Base-by-base conservation (phyloP, 441 rosid genomes). In the Metrosideros polymorpha region DNA sequence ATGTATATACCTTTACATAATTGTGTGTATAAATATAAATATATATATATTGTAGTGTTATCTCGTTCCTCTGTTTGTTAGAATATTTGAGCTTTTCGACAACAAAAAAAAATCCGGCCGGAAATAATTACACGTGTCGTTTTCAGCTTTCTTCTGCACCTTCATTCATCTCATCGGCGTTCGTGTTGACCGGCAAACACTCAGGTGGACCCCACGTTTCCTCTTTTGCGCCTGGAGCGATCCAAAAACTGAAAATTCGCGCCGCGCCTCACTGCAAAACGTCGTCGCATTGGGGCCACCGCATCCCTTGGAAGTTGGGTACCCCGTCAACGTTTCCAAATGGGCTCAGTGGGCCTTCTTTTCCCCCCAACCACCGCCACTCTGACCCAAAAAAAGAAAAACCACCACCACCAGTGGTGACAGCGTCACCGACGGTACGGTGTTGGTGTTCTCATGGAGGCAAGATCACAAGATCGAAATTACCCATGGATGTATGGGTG, bases 381-480 rank as follows among this genome's bases (percentile, higher is more conserved):
- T 52, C 54, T 19, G 4, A n/a, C n/a, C n/a, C n/a, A n/a, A n/a
- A n/a, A n/a, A n/a, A n/a, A n/a, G n/a, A n/a, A n/a, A n/a, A 52
- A 52, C 8, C 5, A 7, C n/a, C n/a, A 6, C 59, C 10, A 18
- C 24, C 55, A 24, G 24, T 18, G 55, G 55, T 7, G 55, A 18
- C 2, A 9, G 55, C 55, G 12, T 2, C 12, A 2, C n/a, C 3
- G 5, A 39, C 24, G 13, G n/a, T 12, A 71, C 2, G 0, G 24
- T 10, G 77, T 9, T 1, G 27, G 13, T 4, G 19, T 32, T 5
- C 45, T 10, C 14, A 9, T 1, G 7, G 15, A 19, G 1, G 47
- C 7, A 6, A 42, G 77, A 15, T 66, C 2, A 5, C 0, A 4
- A 66, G 17, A 6, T 71, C 17, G 12, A 12, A 35, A 12, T 39